Percentiles rank a stretch among this genome's conserved stretches.
These are phyloP conservation scores for Acanthamoeba polyphaga DNA, from an alignment of 208 protist species.

Conservation along the genomic window DNA sequence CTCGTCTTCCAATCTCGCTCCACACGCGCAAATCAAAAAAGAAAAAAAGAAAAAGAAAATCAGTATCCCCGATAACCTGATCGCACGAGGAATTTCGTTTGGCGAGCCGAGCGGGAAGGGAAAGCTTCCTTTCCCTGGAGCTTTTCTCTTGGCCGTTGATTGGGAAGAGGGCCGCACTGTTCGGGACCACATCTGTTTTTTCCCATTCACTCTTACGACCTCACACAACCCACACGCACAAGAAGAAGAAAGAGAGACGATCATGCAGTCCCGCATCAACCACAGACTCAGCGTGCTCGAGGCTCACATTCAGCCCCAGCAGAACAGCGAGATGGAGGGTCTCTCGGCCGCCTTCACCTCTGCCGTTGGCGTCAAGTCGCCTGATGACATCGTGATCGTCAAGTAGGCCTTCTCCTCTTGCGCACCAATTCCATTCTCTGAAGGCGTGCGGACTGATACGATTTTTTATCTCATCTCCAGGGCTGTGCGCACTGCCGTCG, in stretches of 20 bases:
- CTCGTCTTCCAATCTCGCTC: too few species aligned
- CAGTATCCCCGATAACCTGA: not conserved
- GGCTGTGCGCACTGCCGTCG: slow-evolving; percentile 78
- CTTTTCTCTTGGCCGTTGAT: not conserved
- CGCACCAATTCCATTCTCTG: too few species aligned
- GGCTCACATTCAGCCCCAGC: not conserved
- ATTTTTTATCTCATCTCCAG: not conserved
- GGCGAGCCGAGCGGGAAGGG: not conserved
- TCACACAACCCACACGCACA: not conserved
- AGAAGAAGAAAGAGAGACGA: not conserved
- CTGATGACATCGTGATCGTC: slow-evolving; percentile 65
- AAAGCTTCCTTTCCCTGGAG: not conserved
- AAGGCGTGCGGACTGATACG: too few species aligned
- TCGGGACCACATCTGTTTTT: not conserved
- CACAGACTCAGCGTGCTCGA: slow-evolving; percentile 35
- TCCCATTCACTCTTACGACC: not conserved
- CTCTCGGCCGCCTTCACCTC: slow-evolving; percentile 50
- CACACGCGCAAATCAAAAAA: not conserved
- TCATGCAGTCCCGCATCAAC: slow-evolving; percentile 21
- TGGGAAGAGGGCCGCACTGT: too few species aligned
- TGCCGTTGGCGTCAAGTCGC: slow-evolving; percentile 17
- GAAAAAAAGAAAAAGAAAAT: too few species aligned
- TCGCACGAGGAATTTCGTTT: not conserved
- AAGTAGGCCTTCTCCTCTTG: not conserved
- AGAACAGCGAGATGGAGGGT: not conserved